Conservation (phyloP, 2,329 filamentous ascomycete species). For the Colletotrichum zoysiae region DNA sequence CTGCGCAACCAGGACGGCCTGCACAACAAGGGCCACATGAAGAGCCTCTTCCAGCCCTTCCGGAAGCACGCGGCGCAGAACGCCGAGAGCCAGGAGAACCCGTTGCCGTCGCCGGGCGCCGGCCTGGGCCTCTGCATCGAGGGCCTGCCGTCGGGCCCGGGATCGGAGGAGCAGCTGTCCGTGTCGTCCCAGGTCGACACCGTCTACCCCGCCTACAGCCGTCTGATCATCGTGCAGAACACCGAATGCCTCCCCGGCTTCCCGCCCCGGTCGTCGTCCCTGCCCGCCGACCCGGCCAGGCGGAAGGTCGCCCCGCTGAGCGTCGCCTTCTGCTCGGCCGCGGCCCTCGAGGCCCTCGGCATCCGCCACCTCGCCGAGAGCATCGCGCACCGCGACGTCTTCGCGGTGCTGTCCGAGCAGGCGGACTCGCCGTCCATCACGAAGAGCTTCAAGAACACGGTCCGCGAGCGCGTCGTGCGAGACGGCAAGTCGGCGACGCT, state of each 20-base stretch:
- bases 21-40: constrained; percentile 46
- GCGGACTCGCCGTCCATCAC: constrained; percentile 57
- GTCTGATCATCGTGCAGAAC: constrained; percentile 50
- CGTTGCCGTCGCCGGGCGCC: constrained; percentile 15
- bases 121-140: constrained; percentile 14
- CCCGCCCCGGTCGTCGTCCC: constrained; percentile 42
- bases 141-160: neutral
- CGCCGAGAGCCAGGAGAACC: constrained; percentile 26
- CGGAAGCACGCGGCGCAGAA: constrained; percentile 44
- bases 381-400: constrained; percentile 63
- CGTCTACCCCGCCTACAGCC: constrained; percentile 47
- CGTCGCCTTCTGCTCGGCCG: constrained; percentile 61
- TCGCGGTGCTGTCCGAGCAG: constrained; percentile 65
- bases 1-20: constrained; percentile 36
- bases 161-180: constrained; percentile 18
- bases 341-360: constrained; percentile 61
- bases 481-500: constrained; percentile 54
- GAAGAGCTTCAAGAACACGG: constrained; percentile 58
- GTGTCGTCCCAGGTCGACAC: constrained; percentile 22
- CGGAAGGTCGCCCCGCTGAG: constrained; percentile 50
- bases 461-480: constrained; percentile 55
- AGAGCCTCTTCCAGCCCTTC: constrained; percentile 53
- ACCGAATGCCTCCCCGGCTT: constrained; percentile 40
- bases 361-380: constrained; percentile 50
- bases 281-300: constrained; percentile 44